Evolutionary conservation across 208 protist genomes (phyloP), one percentile per base, ranked within the genome.

Genomic region (Trypanosoma brucei): DNA sequence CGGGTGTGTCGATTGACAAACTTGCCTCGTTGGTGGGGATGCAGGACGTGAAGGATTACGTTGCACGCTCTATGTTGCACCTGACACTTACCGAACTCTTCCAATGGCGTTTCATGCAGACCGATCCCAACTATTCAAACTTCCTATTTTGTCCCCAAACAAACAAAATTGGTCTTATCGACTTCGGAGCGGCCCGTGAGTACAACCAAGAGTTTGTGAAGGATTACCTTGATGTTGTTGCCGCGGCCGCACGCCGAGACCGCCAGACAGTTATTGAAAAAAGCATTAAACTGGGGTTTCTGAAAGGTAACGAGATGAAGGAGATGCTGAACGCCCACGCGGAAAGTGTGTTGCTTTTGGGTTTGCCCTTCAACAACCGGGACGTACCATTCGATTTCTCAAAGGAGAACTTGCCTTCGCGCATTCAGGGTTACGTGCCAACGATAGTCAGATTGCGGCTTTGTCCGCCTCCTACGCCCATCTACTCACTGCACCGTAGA

Each of bases 121-220:
- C 95, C 0, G 97, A 99, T 62, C 97, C 97, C 11, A 98, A 98
- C 79, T 99, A 88, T 69, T 78, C 91, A 31, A 99, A 99, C 70
- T 99, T 98, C 71, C 61, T 99, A 22, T 98, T 96, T 58, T 88
- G 97, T 54, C 68, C 71, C 5, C 70, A 88, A 3, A 84, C 70
- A 0, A 56, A 87, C 7, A 60, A 56, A 45, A 68, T 96, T 34
- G 60, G 89, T 51, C 62, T 96, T 55, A 73, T 96, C 4, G 97
- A 99, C 78, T 99, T 99, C 79, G 97, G 97, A 37, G 96, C 97
- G 3, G 85, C 89, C 35, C 81, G 94, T 22, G 65, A 82, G 55
- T 99, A 93, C 68, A 63, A 70, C 13, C 52, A 59, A 1, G 55
- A 62, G 44, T 98, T 99, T 75, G 76, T 97, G 36, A 55, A 78